Conservation (phyloP, 2,329 filamentous ascomycete species). For the Calcarisporium arbuscula region DNA sequence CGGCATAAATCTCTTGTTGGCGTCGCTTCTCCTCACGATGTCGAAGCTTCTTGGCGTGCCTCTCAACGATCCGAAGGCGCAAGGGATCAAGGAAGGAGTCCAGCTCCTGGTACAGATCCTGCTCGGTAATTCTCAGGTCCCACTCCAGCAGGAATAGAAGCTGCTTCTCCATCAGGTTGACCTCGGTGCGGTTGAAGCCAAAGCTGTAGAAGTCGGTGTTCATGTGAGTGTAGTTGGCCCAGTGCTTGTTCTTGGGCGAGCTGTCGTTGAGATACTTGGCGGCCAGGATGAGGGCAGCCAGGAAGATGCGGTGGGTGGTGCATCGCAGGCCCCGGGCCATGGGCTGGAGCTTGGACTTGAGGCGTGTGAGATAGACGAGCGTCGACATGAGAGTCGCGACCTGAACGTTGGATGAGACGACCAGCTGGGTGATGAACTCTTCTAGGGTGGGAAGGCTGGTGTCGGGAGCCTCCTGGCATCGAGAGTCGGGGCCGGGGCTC, state of each 20-base stretch:
- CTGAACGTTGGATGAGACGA: constrained; percentile 91
- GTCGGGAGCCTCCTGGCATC: constrained; percentile 40
- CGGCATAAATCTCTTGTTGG: constrained; percentile 30
- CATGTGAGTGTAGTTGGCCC: constrained; percentile 87
- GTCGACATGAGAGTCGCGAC: constrained; percentile 96
- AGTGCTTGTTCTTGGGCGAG: constrained; percentile 99
- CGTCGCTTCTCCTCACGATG: constrained; percentile 40
- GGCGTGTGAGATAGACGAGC: constrained; percentile 82
- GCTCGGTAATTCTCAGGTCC: constrained; percentile 79
- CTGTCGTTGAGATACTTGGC: constrained; percentile 99
- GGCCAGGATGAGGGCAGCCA: constrained; percentile 76
- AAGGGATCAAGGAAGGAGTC: constrained; percentile 86
- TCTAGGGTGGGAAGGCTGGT: constrained; percentile 70
- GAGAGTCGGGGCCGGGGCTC: constrained; percentile 42
- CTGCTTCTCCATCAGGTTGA: constrained; percentile 99
- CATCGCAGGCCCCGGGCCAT: constrained; percentile 95
- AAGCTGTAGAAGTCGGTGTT: constrained; percentile 61
- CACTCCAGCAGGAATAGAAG: constrained; percentile 90
- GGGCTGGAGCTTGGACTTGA: constrained; percentile 79
- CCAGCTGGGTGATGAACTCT: constrained; percentile 85
- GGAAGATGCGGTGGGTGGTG: constrained; percentile 95
- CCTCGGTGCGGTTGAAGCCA: constrained; percentile 88
- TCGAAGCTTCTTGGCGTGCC: constrained; percentile 44
- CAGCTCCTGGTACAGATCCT: constrained; percentile 81
- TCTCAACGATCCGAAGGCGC: constrained; percentile 51